Evolutionary conservation across 192 early-diverging fungal genomes (phyloP), one percentile per base, ranked within the genome.

Genomic region (Entophlyctis helioformis): DNA sequence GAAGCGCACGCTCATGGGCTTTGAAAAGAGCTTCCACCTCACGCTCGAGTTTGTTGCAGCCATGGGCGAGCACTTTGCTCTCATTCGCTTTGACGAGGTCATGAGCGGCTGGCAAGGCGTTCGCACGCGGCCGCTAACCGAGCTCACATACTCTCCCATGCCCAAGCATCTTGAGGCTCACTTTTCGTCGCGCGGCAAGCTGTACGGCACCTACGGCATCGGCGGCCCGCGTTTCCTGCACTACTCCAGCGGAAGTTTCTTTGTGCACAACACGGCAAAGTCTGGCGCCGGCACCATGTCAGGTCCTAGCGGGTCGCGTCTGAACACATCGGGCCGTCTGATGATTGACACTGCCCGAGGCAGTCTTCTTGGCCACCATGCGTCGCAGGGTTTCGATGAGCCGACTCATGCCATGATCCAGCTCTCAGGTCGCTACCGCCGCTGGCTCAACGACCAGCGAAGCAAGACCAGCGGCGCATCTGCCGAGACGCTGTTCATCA

Each of bases 341-440:
- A 42, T 71, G 25, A 52, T 71, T 46, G 69, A 71, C 38, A 15
- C 23, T 9, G 59, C 39, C 16, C 56, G 62, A 23, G 69, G 69
- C 8, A 34, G 49, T 10, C 18, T 35, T 2, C 49, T 67, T 23
- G 69, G 69, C 12, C 69, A 71, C 40, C 55, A 62, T 36, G 54
- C 69, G 7, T 50, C 54, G 23, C 69, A 67, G 37, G 69, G 61
- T 12, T 35, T 40, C 29, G 69, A 71, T 43, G 64, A 67, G 51
- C 38, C 59, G 9, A 64, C 69, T 20, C 49, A 62, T 41, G 69
- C 69, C 9, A 33, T 71, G 26, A 46, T 51, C 21, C 36, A 57
- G 24, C 38, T 51, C n/a, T 53, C 58, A 2, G 54, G 46, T 1
- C 52, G 64, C 18, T 71, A 71, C 56, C 19, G 45, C n/a, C 56